Conservation (phyloP, 441 rosid genomes). For the Gossypium schwendimanii region DNA sequence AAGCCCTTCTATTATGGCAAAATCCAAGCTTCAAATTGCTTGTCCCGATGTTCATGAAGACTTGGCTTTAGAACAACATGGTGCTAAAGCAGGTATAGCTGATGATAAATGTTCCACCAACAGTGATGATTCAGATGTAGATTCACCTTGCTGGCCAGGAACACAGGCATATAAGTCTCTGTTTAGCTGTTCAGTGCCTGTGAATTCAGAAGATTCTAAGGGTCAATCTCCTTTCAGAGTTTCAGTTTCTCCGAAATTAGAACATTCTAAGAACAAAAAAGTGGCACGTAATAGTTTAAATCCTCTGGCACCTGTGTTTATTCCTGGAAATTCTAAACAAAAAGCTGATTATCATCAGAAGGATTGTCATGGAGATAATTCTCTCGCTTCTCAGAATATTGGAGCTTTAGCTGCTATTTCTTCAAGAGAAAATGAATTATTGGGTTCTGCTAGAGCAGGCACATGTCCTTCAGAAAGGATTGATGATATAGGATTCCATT, state of each 20-base stretch:
- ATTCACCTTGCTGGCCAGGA: slow-evolving; percentile 59
- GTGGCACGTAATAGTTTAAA: slow-evolving; percentile 26
- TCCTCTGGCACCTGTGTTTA: slow-evolving; percentile 38
- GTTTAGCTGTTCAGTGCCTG: slow-evolving; percentile 13
- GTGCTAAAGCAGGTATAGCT: slow-evolving; percentile 7
- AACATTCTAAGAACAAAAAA: slow-evolving; percentile 19
- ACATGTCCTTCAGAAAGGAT: slow-evolving; percentile 16
- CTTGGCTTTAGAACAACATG: slow-evolving; percentile 10
- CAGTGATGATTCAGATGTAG: slow-evolving; percentile 34
- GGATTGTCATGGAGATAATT: slow-evolving; percentile 13
- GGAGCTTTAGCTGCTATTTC: slow-evolving; percentile 19
- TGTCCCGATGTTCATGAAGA: slow-evolving; percentile 10
- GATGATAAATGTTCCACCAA: slow-evolving; percentile 14
- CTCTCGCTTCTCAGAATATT: slow-evolving; percentile 18
- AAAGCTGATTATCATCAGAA: slow-evolving; percentile 9
- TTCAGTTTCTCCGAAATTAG: slow-evolving; percentile 16
- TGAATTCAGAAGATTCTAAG: slow-evolving; percentile 17
- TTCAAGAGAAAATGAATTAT: slow-evolving; percentile 16
- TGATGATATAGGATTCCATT: slow-evolving; percentile 9
- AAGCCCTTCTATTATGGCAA: slow-evolving; percentile 9
- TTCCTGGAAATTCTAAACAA: slow-evolving; percentile 26
- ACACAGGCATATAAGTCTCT: slow-evolving; percentile 19
- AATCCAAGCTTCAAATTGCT: slow-evolving; percentile 16
- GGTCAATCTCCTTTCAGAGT: slow-evolving; percentile 19
- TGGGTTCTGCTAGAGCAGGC: slow-evolving; percentile 8